A percentile compares a stretch with the other conserved stretches of the same genome.
These are phyloP conservation scores for Arthrobotrys megalospora DNA, from an alignment of 2,329 filamentous ascomycete species.

Conservation along the genomic window DNA sequence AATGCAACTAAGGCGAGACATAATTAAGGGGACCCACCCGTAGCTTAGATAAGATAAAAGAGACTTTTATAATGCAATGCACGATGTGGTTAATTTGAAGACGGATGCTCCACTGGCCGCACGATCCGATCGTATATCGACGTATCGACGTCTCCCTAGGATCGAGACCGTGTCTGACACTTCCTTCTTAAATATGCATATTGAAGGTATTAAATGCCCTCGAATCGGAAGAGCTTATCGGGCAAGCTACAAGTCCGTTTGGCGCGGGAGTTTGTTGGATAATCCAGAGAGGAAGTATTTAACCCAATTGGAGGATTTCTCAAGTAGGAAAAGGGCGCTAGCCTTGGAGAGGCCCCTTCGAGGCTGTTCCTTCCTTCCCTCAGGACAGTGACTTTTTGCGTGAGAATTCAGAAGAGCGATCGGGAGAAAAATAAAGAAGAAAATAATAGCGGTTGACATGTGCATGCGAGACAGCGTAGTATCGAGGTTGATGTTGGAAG, in stretches of 20 bases:
- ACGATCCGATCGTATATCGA: slow-evolving; percentile 17
- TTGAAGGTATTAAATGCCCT: neutral
- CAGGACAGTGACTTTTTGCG: neutral
- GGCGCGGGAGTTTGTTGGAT: slow-evolving; percentile 2
- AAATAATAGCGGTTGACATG: slow-evolving; percentile 24
- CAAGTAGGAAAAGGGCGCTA: slow-evolving; percentile 26
- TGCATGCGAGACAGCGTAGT: slow-evolving; percentile 15
- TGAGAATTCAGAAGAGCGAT: slow-evolving; percentile 1
- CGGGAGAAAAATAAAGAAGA: slow-evolving; percentile 3
- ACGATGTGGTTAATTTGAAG: neutral
- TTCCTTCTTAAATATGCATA: neutral
- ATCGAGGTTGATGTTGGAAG: no score
- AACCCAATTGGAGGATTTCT: slow-evolving; percentile 26
- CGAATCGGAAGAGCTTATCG: neutral
- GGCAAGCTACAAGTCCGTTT: no score
- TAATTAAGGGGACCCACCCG: no score
- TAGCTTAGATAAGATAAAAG: no score
- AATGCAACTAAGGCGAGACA: neutral
- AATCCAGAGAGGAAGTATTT: slow-evolving; percentile 25
- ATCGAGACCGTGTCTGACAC: no score
- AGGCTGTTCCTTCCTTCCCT: slow-evolving; percentile 44
- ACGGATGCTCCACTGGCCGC: neutral
- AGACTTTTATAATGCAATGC: no score
- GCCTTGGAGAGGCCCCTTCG: slow-evolving; percentile 27
- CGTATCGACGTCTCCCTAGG: neutral